These are phyloP conservation scores for Mallotus repandus DNA, from an alignment of 441 rosid genomes.

Conservation along the genomic window DNA sequence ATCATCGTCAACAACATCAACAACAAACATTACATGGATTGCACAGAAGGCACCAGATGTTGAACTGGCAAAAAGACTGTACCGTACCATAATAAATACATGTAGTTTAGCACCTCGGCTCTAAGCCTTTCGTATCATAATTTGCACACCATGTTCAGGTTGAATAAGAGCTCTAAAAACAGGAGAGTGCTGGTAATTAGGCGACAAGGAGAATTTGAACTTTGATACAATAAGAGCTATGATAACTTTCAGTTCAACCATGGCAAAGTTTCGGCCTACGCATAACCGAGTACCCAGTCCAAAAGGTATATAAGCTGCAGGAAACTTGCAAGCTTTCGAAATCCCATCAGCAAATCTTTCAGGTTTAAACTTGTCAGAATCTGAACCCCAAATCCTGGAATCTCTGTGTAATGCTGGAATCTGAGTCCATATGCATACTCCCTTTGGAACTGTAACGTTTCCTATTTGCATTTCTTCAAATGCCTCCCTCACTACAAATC, in stretches of 20 bases:
- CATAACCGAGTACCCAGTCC: slow-evolving; percentile 67
- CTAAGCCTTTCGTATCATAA: slow-evolving; percentile 9
- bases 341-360: slow-evolving; percentile 55
- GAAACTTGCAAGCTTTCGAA: slow-evolving; percentile 57
- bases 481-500: slow-evolving; percentile 65
- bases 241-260: slow-evolving; percentile 53
- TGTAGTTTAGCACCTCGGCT: too few relatives aligned
- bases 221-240: slow-evolving; percentile 57
- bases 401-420: slow-evolving; percentile 60
- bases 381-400: slow-evolving; percentile 57
- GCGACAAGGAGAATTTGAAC: slow-evolving; percentile 51
- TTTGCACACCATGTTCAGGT: slow-evolving; percentile 50
- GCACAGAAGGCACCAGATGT: too few relatives aligned
- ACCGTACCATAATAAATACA: too few relatives aligned
- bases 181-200: slow-evolving; percentile 55
- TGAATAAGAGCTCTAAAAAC: slow-evolving; percentile 46
- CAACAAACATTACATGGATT: too few relatives aligned
- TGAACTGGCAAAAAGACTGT: too few relatives aligned
- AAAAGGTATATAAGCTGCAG: slow-evolving; percentile 62
- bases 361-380: slow-evolving; percentile 62
- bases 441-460: slow-evolving; percentile 47
- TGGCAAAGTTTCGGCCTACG: slow-evolving; percentile 57
- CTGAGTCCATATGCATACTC: slow-evolving; percentile 54
- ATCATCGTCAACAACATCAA: too few relatives aligned
- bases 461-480: slow-evolving; percentile 46